Evolutionary conservation across 2,329 filamentous ascomycete genomes (phyloP).

Genomic region (Metarhizium robertsii): DNA sequence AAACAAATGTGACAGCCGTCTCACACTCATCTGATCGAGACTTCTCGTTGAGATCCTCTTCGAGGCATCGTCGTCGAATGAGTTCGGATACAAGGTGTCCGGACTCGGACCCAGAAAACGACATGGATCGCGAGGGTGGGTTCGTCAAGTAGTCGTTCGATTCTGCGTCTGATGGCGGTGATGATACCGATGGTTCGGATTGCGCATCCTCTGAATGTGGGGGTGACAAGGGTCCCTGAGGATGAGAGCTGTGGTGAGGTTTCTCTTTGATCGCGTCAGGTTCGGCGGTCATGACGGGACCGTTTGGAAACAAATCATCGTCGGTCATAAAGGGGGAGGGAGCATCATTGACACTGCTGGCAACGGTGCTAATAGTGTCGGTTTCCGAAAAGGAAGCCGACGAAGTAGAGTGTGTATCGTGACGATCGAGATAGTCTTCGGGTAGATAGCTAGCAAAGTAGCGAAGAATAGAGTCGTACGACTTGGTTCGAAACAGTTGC

Average conservation of each 20-base stretch:
- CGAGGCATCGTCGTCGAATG: constrained; percentile 17
- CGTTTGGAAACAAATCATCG: constrained; percentile 23
- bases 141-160: constrained; percentile 23
- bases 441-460: constrained; percentile 52
- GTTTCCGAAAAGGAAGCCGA: constrained; percentile 29
- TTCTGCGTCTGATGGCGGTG: constrained; percentile 23
- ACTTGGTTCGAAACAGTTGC: constrained; percentile 49
- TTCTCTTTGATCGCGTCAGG: constrained; percentile 23
- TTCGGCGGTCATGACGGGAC: constrained; percentile 34
- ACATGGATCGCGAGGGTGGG: constrained; percentile 38
- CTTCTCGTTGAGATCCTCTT: constrained; percentile 34
- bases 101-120: constrained; percentile 42
- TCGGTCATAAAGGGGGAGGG: constrained; percentile 30
- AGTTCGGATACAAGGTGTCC: constrained; percentile 26
- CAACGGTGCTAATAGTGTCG: constrained; percentile 27
- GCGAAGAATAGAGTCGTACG: constrained; percentile 50
- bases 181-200: constrained; percentile 32
- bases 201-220: constrained; percentile 42
- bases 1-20: constrained; percentile 33
- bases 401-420: constrained; percentile 23
- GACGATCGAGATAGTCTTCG: constrained; percentile 34
- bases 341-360: constrained; percentile 29
- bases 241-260: constrained; percentile 8
- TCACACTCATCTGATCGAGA: constrained; percentile 37
- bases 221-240: constrained; percentile 23